Conservation (phyloP, 306 rosid species). For the Ammopiptanthus mongolicus region DNA sequence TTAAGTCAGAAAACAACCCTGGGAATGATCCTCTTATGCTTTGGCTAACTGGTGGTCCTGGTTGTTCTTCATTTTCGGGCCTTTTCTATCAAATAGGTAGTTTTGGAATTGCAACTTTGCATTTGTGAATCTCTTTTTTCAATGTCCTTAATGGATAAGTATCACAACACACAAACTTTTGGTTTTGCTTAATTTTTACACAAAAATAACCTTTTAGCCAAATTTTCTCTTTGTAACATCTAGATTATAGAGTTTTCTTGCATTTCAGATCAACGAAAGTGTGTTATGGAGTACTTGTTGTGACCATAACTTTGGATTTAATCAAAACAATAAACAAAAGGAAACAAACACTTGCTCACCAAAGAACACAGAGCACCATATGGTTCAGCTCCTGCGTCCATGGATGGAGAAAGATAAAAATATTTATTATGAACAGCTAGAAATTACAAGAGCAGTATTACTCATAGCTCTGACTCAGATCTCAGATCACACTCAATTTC, state of each 20-base stretch:
- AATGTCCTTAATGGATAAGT: background rate
- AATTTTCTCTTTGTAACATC: too few relatives aligned
- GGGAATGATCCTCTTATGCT: slow-evolving; percentile 51
- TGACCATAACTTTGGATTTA: background rate
- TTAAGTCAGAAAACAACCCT: slow-evolving; percentile 50
- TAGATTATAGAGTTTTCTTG: too few relatives aligned
- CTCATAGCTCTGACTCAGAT: too few relatives aligned
- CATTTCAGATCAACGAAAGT: background rate
- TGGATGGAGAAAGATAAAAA: background rate
- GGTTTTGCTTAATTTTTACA: background rate
- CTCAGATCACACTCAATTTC: too few relatives aligned
- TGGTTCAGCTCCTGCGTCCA: background rate
- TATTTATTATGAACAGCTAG: background rate
- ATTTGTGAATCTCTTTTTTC: background rate
- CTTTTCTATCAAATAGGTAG: slow-evolving; percentile 44
- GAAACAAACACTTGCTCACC: background rate
- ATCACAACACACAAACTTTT: too few relatives aligned
- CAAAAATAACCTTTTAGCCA: background rate
- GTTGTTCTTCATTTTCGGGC: slow-evolving; percentile 45
- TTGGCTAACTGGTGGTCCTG: slow-evolving; percentile 74
- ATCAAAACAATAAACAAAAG: background rate
- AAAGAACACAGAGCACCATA: background rate
- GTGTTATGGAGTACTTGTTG: background rate
- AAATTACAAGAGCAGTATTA: background rate
- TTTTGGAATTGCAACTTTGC: background rate